These are phyloP conservation scores for Spergularia azorica DNA, from an alignment of 179 eudicot species.

Conservation along the genomic window DNA sequence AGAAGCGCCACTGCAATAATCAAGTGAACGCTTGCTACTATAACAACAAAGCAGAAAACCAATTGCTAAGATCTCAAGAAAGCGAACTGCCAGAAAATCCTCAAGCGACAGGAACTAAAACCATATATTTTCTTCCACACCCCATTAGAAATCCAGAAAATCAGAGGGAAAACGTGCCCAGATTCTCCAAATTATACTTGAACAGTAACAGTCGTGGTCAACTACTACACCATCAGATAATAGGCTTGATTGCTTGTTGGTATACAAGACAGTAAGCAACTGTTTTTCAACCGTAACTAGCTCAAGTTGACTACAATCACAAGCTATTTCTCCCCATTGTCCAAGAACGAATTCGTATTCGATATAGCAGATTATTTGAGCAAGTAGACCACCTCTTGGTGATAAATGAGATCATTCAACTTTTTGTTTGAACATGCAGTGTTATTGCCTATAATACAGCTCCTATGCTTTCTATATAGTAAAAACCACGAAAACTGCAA, in stretches of 20 bases:
- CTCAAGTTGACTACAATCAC: background rate
- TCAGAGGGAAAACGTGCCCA: background rate
- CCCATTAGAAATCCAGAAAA: background rate
- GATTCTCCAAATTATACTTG: background rate
- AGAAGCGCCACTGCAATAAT: too few relatives aligned
- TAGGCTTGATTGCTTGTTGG: background rate
- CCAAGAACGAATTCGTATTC: background rate
- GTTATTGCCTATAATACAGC: background rate
- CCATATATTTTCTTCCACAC: too few relatives aligned
- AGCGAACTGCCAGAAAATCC: too few relatives aligned
- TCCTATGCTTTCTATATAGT: background rate
- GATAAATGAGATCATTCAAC: background rate
- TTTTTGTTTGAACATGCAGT: background rate
- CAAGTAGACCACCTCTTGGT: background rate
- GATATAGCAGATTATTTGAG: background rate
- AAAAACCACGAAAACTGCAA: background rate
- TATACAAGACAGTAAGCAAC: background rate
- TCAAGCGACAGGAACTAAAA: too few relatives aligned
- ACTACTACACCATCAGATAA: too few relatives aligned
- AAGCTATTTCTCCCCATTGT: background rate
- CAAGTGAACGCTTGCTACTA: too few relatives aligned
- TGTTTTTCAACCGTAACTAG: background rate
- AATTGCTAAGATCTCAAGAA: too few relatives aligned
- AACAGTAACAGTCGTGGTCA: too few relatives aligned
- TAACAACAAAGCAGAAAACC: too few relatives aligned